phyloP scores from a whole-genome alignment of 1,284 basidiomycete species.

The Naganishia liquefaciens region DNA sequence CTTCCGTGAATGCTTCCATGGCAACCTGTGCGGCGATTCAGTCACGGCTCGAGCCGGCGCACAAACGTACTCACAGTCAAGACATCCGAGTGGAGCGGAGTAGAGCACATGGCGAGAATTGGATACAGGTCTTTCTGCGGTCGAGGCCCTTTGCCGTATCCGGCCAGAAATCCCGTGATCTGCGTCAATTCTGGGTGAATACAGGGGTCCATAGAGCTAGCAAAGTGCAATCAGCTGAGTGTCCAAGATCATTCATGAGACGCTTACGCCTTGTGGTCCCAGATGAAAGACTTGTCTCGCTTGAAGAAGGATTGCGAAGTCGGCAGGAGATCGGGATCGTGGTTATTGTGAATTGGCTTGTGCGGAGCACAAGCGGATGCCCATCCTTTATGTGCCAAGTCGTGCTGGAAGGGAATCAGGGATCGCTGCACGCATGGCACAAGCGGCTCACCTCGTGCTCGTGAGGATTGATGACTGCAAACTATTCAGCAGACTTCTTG shows the following conservation, averaged over 20 bases:
- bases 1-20: constrained; percentile 52
- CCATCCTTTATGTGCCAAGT: constrained; percentile 49
- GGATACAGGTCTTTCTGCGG: constrained; percentile 58
- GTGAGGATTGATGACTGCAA: constrained; percentile 39
- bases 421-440: not conserved
- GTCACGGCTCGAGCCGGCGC: no score
- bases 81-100: constrained; percentile 63
- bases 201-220: constrained; percentile 63
- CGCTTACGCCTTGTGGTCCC: constrained; percentile 51
- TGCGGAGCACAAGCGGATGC: constrained; percentile 48
- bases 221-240: constrained; percentile 34
- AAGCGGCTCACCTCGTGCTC: constrained; percentile 37
- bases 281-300: constrained; percentile 44
- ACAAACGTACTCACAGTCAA: constrained; percentile 57
- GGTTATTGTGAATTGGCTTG: constrained; percentile 43
- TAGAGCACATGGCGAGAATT: constrained; percentile 62
- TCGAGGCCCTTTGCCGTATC: constrained; percentile 58
- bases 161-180: constrained; percentile 62
- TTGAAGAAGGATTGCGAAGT: constrained; percentile 43
- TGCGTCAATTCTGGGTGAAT: constrained; percentile 59
- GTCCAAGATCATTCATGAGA: constrained; percentile 32
- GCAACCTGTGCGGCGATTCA: constrained; percentile 44
- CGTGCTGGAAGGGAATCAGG: constrained; percentile 35
- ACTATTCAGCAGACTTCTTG: not conserved
- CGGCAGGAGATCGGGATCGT: constrained; percentile 39